Conservation (phyloP, 257 asterid species). For the Salvia hispanica region DNA sequence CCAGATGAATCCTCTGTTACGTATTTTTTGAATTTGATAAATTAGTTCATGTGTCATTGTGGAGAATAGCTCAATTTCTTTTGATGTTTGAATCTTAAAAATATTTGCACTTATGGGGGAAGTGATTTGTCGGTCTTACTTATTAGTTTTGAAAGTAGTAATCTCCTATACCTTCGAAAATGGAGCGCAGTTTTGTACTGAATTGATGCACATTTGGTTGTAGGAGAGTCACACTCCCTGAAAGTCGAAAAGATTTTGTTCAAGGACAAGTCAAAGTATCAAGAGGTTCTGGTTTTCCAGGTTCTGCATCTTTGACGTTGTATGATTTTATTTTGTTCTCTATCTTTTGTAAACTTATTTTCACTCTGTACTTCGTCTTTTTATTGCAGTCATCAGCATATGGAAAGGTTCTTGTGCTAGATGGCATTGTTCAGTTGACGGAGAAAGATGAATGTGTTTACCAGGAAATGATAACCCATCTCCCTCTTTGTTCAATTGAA, state of each 20-base stretch:
- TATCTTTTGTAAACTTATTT: conserved; percentile 19
- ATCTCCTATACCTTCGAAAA: neutral
- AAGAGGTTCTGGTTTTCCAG: conserved; percentile 95
- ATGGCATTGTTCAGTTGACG: conserved; percentile 96
- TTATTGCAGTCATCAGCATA: conserved; percentile 67
- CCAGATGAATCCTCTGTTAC: neutral
- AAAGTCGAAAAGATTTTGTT: conserved; percentile 77
- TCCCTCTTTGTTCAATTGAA: conserved; percentile 92
- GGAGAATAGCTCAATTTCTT: neutral
- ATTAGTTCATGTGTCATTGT: neutral
- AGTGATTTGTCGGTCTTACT: conserved; percentile 1
- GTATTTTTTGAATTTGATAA: neutral
- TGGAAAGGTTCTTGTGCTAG: conserved; percentile 93
- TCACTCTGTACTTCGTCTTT: conserved; percentile 2
- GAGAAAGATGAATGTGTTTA: conserved; percentile 98
- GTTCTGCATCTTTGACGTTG: conserved; percentile 45
- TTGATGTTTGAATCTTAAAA: neutral
- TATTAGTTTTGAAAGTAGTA: conserved; percentile 20
- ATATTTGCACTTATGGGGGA: neutral
- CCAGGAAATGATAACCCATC: conserved; percentile 98
- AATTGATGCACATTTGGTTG: conserved; percentile 11
- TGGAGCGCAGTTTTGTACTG: neutral
- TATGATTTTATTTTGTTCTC: neutral
- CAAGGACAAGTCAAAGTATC: conserved; percentile 77
- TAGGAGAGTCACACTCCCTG: conserved; percentile 96